These are phyloP conservation scores for Russula olivacea DNA, from an alignment of 768 basidiomycete genomes.

Conservation along the genomic window DNA sequence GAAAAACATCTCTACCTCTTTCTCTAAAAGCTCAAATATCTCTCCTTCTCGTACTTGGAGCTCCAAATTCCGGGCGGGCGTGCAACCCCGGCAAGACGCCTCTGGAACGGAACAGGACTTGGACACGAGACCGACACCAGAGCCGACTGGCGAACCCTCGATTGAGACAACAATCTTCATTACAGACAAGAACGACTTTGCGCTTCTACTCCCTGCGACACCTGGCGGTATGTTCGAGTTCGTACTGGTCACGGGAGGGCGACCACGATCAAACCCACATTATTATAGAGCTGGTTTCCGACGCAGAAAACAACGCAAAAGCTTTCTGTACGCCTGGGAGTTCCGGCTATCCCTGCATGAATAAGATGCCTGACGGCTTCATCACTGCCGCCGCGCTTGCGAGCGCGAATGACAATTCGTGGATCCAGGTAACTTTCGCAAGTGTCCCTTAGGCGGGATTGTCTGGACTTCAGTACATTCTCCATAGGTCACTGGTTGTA, in stretches of 20 bases:
- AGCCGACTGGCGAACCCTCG: conserved; percentile 35
- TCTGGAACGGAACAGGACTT: conserved; percentile 2
- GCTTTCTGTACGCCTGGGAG: conserved; percentile 34
- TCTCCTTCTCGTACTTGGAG: conserved; percentile 12
- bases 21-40: background rate
- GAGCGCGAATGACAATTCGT: conserved; percentile 35
- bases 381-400: conserved; percentile 35
- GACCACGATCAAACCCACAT: background rate
- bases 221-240: conserved; percentile 31
- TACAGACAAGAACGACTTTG: conserved; percentile 30
- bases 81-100: background rate
- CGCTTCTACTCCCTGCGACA: conserved; percentile 33
- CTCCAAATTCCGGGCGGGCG: background rate
- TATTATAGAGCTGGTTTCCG: conserved; percentile 35
- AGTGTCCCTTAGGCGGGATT: background rate
- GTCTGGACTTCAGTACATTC: background rate
- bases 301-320: conserved; percentile 36
- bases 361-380: conserved; percentile 33
- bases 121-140: conserved; percentile 35
- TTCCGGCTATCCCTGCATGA: conserved; percentile 29
- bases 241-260: background rate
- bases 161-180: conserved; percentile 36
- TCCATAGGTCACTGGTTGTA: conserved; percentile 38
- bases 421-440: conserved; percentile 34
- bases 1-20: background rate